Conservation (phyloP, 129 eudicot genomes). For the Chrysanthemum seticuspe region DNA sequence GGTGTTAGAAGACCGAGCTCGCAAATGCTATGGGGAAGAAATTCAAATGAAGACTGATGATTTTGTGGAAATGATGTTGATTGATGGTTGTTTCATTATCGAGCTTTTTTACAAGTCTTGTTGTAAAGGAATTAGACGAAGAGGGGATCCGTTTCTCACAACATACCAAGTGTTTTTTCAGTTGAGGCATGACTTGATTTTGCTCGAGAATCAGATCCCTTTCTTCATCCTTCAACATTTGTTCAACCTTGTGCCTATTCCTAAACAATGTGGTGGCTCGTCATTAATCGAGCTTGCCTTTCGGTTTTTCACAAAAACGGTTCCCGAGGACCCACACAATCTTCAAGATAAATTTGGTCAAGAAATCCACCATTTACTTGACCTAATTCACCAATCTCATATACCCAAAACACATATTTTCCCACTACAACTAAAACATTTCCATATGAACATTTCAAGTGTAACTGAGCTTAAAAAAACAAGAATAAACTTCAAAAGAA, state of each 20-base stretch:
- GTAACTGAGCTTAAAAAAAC: constrained; percentile 28
- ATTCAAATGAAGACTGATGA: constrained; percentile 36
- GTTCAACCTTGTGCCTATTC: constrained; percentile 51
- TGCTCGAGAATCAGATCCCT: constrained; percentile 75
- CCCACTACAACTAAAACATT: neutral
- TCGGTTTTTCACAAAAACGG: constrained; percentile 47
- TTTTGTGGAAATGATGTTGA: constrained; percentile 55
- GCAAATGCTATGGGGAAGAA: constrained; percentile 50
- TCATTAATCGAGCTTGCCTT: constrained; percentile 51
- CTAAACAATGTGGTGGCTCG: constrained; percentile 36
- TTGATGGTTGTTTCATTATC: constrained; percentile 69
- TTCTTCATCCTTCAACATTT: constrained; percentile 57
- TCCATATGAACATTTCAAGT: constrained; percentile 9
- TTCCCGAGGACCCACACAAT: constrained; percentile 36
- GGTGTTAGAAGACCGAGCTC: constrained; percentile 45
- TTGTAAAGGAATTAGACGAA: constrained; percentile 49
- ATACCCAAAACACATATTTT: constrained; percentile 42
- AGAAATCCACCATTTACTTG: constrained; percentile 56
- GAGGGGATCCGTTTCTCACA: constrained; percentile 55
- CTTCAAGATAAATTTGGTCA: constrained; percentile 37
- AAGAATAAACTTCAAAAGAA: constrained; percentile 38
- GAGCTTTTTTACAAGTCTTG: constrained; percentile 56
- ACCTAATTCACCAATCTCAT: constrained; percentile 53
- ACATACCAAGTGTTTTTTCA: constrained; percentile 25
- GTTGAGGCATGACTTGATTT: constrained; percentile 54